Base-by-base conservation (phyloP, 2,329 filamentous ascomycete genomes). In the Lasiodiplodia hormozganensis region DNA sequence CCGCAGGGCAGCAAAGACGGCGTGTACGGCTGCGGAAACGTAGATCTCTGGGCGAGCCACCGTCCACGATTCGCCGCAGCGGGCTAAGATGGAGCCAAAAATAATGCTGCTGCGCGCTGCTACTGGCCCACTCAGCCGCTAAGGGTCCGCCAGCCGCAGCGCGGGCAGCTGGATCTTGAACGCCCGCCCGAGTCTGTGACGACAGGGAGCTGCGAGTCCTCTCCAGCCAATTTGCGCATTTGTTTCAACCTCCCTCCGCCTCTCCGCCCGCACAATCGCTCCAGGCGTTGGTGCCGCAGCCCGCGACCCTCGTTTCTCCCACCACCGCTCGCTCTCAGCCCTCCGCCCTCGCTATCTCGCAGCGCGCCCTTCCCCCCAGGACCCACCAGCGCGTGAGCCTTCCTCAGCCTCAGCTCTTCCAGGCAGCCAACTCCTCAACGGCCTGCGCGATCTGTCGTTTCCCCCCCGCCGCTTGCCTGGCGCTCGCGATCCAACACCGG, bases 321-420 rank as follows among this genome's bases (percentile, higher is more conserved):
- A 58, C 47, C 43, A 36, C 66, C 56, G 18, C 47, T 53, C 56
- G 56, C 56, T 62, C 43, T 21, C 12, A 21, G 43, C 54, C 21
- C 53, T 57, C 53, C 52, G 43, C 65, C 54, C 11, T 38, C 43
- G 36, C 57, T 53, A 52, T 53, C 66, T 34, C 54, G 36, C n/a
- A 47, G 8, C 65, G 31, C 56, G 18, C 43, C n/a, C 34, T 62
- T 23, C 43, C 18, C 28, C 57, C 49, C 34, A 49, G 43, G 65
- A 67, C 65, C 65, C 65, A 67, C 65, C 56, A 43, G 31, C 65
- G 65, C 65, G 53, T 67, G 65, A 67, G 65, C 40, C 52, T 43
- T 14, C 65, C 49, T 14, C 49, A 47, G 47, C 57, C 66, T 21
- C 56, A 36, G 34, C 40, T 54, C 56, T 49, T 56, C 47, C 25